These are phyloP conservation scores for Leucogyrophana mollusca DNA, from an alignment of 768 basidiomycete genomes.

Conservation along the genomic window DNA sequence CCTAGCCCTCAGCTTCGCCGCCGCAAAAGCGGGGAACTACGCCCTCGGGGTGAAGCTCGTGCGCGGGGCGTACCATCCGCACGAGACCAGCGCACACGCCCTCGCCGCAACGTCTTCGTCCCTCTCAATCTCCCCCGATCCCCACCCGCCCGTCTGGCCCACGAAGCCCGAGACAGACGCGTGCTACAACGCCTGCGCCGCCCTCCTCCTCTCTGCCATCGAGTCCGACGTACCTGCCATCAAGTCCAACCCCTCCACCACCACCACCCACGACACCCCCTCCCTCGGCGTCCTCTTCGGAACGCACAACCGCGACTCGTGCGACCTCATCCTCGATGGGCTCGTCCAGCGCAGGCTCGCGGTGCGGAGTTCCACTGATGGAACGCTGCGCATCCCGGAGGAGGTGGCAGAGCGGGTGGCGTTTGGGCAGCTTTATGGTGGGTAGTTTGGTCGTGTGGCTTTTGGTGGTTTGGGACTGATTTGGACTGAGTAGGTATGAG, in stretches of 20 bases:
- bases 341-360: conserved; percentile 60
- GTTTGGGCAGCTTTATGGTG: conserved; percentile 85
- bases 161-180: conserved; percentile 71
- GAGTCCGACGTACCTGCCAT: conserved; percentile 43
- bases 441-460: no score
- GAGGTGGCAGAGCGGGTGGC: conserved; percentile 64
- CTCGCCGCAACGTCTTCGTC: conserved; percentile 18
- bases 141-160: conserved; percentile 64
- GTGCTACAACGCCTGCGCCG: conserved; percentile 65
- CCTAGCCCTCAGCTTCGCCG: conserved; percentile 59
- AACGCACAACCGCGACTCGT: conserved; percentile 81
- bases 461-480: conserved; percentile 1
- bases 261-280: conserved; percentile 3
- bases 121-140: conserved; percentile 56
- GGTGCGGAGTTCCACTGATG: conserved; percentile 20
- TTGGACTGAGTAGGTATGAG: conserved; percentile 65
- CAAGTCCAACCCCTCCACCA: conserved; percentile 3
- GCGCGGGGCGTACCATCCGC: conserved; percentile 86
- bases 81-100: conserved; percentile 53
- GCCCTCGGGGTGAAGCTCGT: conserved; percentile 90
- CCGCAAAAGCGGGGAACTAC: conserved; percentile 66
- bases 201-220: conserved; percentile 54
- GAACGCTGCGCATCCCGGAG: conserved; percentile 41
- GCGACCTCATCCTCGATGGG: conserved; percentile 56
- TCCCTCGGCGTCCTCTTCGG: conserved; percentile 76